A percentile compares a stretch with the other conserved stretches of the same genome.
Evolutionary conservation across 2,329 filamentous ascomycete genomes (phyloP).

Genomic region (Huntiella omanensis): DNA sequence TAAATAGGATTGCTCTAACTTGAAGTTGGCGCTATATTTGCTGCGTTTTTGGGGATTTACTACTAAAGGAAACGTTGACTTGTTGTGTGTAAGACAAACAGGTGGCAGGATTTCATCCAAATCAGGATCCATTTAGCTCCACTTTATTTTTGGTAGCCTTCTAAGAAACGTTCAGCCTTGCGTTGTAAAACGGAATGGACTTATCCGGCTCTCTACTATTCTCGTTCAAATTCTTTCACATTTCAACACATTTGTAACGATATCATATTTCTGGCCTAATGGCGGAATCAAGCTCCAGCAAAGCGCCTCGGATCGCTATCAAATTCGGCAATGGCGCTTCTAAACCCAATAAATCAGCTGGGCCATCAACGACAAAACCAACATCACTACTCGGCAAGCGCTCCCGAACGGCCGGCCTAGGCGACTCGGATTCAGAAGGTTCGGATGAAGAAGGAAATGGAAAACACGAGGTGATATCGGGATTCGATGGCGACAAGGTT

Average conservation of each 20-base stretch:
- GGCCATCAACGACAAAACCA: constrained; percentile 1
- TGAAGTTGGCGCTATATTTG: too few relatives aligned
- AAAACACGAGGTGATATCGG: constrained; percentile 7
- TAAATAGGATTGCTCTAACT: too few relatives aligned
- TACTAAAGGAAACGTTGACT: too few relatives aligned
- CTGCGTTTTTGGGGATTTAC: too few relatives aligned
- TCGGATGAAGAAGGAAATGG: constrained; percentile 7
- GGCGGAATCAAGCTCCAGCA: constrained; percentile 1
- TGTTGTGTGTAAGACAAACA: too few relatives aligned
- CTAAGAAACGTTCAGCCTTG: constrained; percentile 2
- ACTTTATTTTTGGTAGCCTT: constrained; percentile 4
- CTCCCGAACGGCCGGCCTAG: constrained; percentile 8
- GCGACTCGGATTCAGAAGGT: constrained; percentile 11
- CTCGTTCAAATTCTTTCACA: background rate
- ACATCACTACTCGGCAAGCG: constrained; percentile 12
- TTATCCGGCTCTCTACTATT: background rate
- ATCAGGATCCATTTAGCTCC: background rate
- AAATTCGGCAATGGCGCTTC: constrained; percentile 8
- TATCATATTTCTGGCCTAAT: background rate
- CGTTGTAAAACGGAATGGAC: background rate
- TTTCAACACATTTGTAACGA: background rate
- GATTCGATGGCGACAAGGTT: constrained; percentile 5
- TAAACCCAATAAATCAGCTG: constrained; percentile 3
- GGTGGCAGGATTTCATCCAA: too few relatives aligned
- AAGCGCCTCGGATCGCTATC: constrained; percentile 12